Conservation (phyloP, 805 yeast species). For the Ogataea corticis region DNA sequence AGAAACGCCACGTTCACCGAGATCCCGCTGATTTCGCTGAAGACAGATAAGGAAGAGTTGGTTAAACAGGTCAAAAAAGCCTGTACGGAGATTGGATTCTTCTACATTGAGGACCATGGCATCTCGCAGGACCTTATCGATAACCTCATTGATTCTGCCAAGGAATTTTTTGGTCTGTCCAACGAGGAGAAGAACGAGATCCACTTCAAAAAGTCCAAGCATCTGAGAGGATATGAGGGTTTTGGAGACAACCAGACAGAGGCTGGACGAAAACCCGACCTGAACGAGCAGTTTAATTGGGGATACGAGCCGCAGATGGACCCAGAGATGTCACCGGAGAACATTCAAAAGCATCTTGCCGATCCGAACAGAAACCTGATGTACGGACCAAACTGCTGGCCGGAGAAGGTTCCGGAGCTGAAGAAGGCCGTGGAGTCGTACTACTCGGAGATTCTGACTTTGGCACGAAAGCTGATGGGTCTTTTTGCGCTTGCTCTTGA, state of each 20-base stretch:
- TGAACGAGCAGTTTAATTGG: constrained; percentile 24
- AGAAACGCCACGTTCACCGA: constrained; percentile 19
- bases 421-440: constrained; percentile 24
- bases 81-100: constrained; percentile 32
- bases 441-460: constrained; percentile 23
- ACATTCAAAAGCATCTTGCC: constrained; percentile 21
- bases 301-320: constrained; percentile 36
- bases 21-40: constrained; percentile 19
- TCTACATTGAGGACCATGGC: constrained; percentile 33
- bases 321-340: constrained; percentile 25
- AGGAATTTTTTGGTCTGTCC: constrained; percentile 27
- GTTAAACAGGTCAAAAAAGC: constrained; percentile 16
- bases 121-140: constrained; percentile 28
- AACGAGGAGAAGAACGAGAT: constrained; percentile 26
- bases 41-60: constrained; percentile 9
- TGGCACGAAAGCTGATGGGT: constrained; percentile 30
- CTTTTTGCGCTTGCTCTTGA: constrained; percentile 32
- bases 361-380: constrained; percentile 18
- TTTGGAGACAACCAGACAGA: constrained; percentile 25
- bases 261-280: constrained; percentile 23
- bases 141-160: constrained; percentile 22
- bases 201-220: constrained; percentile 18
- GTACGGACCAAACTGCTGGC: constrained; percentile 32
- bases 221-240: constrained; percentile 24
- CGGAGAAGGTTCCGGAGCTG: constrained; percentile 30